phyloP scores from a whole-genome alignment of 805 yeast species.

The Candida qinlingensis region DNA sequence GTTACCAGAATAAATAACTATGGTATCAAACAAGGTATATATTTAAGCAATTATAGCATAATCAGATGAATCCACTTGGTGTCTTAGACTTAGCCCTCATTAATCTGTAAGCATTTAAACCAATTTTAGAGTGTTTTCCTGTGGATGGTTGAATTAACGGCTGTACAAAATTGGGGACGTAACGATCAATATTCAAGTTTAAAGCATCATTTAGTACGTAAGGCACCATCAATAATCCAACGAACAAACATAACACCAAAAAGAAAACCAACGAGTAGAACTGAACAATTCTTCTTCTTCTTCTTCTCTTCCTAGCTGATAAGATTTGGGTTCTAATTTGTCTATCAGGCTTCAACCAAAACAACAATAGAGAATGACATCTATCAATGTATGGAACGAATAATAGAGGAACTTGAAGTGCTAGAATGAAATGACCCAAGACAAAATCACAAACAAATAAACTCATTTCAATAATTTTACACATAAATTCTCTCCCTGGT shows the following conservation, averaged over 20 bases:
- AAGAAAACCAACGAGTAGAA: slow-evolving; percentile 34
- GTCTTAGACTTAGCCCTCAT: slow-evolving; percentile 9
- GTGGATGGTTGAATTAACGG: slow-evolving; percentile 41
- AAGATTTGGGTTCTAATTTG: slow-evolving; percentile 45
- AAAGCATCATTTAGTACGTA: slow-evolving; percentile 29
- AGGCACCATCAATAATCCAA: slow-evolving; percentile 36
- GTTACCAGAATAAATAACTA: background rate
- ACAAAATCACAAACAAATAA: slow-evolving; percentile 49
- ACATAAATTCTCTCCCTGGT: slow-evolving; percentile 51
- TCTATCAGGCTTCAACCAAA: slow-evolving; percentile 52
- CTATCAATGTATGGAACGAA: slow-evolving; percentile 52
- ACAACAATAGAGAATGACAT: slow-evolving; percentile 53
- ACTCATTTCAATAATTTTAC: slow-evolving; percentile 54
- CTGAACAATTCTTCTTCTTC: slow-evolving; percentile 31
- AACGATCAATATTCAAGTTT: slow-evolving; percentile 34
- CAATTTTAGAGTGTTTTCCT: slow-evolving; percentile 13
- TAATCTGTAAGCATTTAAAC: slow-evolving; percentile 15
- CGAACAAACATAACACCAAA: slow-evolving; percentile 24
- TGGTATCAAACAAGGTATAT: background rate
- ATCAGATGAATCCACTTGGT: background rate
- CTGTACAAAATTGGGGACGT: slow-evolving; percentile 33
- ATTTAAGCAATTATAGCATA: background rate
- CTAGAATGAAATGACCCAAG: slow-evolving; percentile 47
- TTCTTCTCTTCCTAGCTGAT: slow-evolving; percentile 37
- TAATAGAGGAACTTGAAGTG: slow-evolving; percentile 47